Evolutionary conservation across 1,139 yeast genomes (phyloP).

Genomic region (Candida pseudoviswanathii): DNA sequence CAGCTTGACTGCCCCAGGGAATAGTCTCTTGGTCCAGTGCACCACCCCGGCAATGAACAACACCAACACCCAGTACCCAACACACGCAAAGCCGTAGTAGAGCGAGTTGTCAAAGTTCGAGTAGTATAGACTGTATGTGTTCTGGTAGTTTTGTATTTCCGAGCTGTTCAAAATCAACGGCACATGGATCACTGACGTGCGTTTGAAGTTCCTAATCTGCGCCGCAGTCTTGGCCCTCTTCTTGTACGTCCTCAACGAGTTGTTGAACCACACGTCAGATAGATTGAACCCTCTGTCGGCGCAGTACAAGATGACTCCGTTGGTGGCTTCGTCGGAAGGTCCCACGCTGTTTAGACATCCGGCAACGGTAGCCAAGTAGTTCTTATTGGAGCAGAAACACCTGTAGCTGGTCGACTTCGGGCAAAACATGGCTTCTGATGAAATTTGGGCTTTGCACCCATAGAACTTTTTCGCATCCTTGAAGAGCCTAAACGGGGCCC

Average conservation of each 20-base stretch:
- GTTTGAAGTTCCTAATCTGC: slow-evolving; percentile 22
- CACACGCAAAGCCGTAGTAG: slow-evolving; percentile 48
- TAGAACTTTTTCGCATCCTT: slow-evolving; percentile 13
- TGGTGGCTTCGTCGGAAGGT: slow-evolving; percentile 19
- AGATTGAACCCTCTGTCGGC: slow-evolving; percentile 20
- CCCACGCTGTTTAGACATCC: slow-evolving; percentile 17
- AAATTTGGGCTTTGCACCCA: slow-evolving; percentile 10
- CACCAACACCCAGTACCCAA: slow-evolving; percentile 53
- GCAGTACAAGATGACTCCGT: slow-evolving; percentile 26
- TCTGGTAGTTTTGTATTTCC: slow-evolving; percentile 17
- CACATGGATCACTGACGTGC: slow-evolving; percentile 20
- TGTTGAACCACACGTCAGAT: slow-evolving; percentile 7
- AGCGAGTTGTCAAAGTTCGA: slow-evolving; percentile 41
- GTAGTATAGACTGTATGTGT: slow-evolving; percentile 29
- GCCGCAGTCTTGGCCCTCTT: slow-evolving; percentile 21
- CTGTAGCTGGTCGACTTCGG: slow-evolving; percentile 5
- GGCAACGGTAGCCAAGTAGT: slow-evolving; percentile 10
- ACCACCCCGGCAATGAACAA: slow-evolving; percentile 39
- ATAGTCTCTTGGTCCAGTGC: slow-evolving; percentile 41
- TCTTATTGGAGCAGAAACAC: slow-evolving; percentile 10
- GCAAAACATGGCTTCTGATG: slow-evolving; percentile 8
- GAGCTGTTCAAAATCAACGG: slow-evolving; percentile 26
- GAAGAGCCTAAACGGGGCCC: slow-evolving; percentile 15
- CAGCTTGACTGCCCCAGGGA: slow-evolving; percentile 25
- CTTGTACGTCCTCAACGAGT: slow-evolving; percentile 5